phyloP scores from a whole-genome alignment of 1,284 basidiomycete species.

The Coniferiporia sulphurascens region DNA sequence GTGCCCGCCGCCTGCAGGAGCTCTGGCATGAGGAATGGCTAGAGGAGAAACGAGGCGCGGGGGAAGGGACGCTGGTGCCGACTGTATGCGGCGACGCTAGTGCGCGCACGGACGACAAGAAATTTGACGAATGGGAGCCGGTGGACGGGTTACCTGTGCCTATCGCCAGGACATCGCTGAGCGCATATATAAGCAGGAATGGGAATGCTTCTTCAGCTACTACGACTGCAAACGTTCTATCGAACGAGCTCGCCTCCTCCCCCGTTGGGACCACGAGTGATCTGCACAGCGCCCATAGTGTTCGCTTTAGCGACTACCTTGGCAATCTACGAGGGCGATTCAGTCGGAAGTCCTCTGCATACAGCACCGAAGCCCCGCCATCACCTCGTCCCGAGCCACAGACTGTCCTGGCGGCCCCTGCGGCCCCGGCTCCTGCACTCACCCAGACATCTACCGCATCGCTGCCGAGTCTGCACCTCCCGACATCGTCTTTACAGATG shows the following conservation, averaged over 20 bases:
- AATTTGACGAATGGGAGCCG: not conserved
- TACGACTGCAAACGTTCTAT: not conserved
- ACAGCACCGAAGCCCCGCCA: not conserved
- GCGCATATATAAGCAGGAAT: not conserved
- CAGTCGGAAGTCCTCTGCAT: not conserved
- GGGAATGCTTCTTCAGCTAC: not conserved
- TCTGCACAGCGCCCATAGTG: constrained; percentile 4
- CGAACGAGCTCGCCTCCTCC: constrained; percentile 8
- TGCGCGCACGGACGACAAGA: not conserved
- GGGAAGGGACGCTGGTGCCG: not conserved
- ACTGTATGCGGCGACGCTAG: not conserved
- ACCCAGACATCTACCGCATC: constrained; percentile 3
- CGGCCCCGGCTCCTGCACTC: constrained; percentile 11
- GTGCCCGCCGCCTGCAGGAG: constrained; percentile 9
- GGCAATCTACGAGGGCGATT: not conserved
- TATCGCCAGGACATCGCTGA: not conserved
- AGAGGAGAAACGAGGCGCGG: constrained; percentile 6
- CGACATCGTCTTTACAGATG: constrained; percentile 7
- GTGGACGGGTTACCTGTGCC: constrained; percentile 13
- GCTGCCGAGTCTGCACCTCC: constrained; percentile 12
- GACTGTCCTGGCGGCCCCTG: not conserved
- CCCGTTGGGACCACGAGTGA: constrained; percentile 6
- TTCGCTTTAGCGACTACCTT: constrained; percentile 16
- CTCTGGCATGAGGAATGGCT: constrained; percentile 11
- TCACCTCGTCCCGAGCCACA: not conserved